Base-by-base conservation (phyloP, 2,329 filamentous ascomycete genomes). In the Ascochyta pisi region DNA sequence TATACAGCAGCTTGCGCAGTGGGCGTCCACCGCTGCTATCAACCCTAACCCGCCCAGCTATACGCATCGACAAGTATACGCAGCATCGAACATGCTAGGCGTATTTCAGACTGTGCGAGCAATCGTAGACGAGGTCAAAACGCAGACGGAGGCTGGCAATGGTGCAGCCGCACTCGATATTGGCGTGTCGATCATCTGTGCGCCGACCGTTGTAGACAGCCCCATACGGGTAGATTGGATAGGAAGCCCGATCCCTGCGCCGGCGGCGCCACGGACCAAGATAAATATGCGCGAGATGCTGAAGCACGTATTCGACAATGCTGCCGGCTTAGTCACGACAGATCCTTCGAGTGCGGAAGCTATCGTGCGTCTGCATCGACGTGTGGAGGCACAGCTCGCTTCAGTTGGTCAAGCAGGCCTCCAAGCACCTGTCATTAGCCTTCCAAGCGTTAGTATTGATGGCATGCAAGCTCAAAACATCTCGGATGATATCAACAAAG, bases 51-150 rank as follows among this genome's bases (percentile, higher is more conserved):
- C 84, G 6, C 82, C 89, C 0, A 81, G 83, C 10, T 94, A 93
- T 71, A 90, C 88, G 0, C 89, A 92, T 68, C 85, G 88, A 4
- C 87, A 90, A 61, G 77, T 92, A 3, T 81, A 90, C 8, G 81
- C 83, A 0, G 85, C 83, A 0, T 73, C 85, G 33, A 83, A 84
- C 51, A 78, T 90, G 29, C 76, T 89, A 0, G 89, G 89, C 0
- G 83, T 88, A 0, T 83, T 80, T 54, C 79, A 82, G 4, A 76
- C 91, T 0, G 74, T 94, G 0, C 73, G 81, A 2, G 76, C 86
- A 6, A 83, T 94, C 22, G 69, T 91, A 10, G 86, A 91, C 7
- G 89, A 92, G 63, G 75, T 91, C 6, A 85, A 84, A 63, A 75
- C 83, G 16, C 85, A 89, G 59, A 84, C 84, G 0, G 84, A 86